phyloP scores from a whole-genome alignment of 2,329 filamentous ascomycete genomes.

The Periconia macrospinosa region DNA sequence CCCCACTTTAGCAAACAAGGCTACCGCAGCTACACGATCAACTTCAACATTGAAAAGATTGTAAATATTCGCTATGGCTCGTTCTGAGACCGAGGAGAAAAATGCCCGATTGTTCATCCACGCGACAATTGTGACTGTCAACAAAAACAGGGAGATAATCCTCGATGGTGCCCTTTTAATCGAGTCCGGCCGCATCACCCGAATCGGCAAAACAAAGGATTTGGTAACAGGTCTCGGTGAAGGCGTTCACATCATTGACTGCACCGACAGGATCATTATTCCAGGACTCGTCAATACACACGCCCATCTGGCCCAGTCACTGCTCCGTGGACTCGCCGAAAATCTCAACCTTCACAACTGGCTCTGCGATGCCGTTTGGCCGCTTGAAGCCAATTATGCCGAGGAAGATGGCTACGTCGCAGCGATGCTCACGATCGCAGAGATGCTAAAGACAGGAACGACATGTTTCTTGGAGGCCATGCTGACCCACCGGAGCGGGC shows the following conservation, averaged over 20 bases:
- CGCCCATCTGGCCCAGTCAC: slow-evolving; percentile 39
- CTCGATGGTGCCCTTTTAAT: slow-evolving; percentile 52
- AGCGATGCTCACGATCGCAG: slow-evolving; percentile 35
- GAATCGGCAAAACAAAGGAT: slow-evolving; percentile 46
- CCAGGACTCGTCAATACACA: slow-evolving; percentile 43
- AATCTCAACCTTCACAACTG: slow-evolving; percentile 25
- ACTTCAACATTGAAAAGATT: background rate
- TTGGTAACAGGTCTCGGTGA: slow-evolving; percentile 19
- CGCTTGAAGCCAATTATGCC: slow-evolving; percentile 39
- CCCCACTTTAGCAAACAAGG: too few relatives aligned
- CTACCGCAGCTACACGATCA: background rate
- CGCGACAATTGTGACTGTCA: slow-evolving; percentile 57
- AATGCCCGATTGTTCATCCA: slow-evolving; percentile 46
- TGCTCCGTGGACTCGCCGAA: slow-evolving; percentile 36
- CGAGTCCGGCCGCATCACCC: slow-evolving; percentile 43
- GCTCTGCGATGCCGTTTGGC: slow-evolving; percentile 42
- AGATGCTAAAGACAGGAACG: slow-evolving; percentile 44
- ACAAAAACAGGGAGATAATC: slow-evolving; percentile 49
- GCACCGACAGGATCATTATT: slow-evolving; percentile 35
- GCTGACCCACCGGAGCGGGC: slow-evolving; percentile 36
- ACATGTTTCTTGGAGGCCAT: slow-evolving; percentile 44
- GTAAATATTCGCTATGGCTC: background rate
- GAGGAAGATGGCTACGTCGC: slow-evolving; percentile 39
- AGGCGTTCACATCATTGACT: slow-evolving; percentile 22
- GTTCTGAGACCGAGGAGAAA: background rate